A percentile compares a stretch with the other conserved stretches of the same genome.
Conservation (phyloP, 1,284 basidiomycete species). For the Papiliotrema laurentii region DNA sequence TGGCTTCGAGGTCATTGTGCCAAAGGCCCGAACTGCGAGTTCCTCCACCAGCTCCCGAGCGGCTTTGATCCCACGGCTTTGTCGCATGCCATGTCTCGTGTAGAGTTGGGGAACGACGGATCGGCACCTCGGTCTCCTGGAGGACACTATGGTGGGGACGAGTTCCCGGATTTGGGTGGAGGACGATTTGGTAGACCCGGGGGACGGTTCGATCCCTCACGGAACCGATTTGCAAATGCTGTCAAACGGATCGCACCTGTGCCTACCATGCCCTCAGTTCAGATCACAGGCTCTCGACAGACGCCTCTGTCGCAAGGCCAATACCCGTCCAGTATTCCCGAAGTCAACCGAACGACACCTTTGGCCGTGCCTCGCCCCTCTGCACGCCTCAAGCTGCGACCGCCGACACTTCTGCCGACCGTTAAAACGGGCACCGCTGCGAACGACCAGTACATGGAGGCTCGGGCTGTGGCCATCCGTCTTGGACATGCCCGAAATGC, state of each 20-base stretch:
- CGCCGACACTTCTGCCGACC: constrained; percentile 80
- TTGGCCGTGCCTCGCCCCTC: constrained; percentile 66
- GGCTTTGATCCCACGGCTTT: constrained; percentile 48
- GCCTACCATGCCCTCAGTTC: constrained; percentile 17
- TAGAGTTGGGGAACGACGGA: constrained; percentile 56
- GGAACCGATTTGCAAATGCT: constrained; percentile 69
- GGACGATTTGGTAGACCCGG: constrained; percentile 39
- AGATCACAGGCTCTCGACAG: constrained; percentile 30
- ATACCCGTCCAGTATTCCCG: constrained; percentile 43
- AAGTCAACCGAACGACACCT: constrained; percentile 45
- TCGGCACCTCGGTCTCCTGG: constrained; percentile 33
- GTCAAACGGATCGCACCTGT: constrained; percentile 41
- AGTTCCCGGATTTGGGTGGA: constrained; percentile 69
- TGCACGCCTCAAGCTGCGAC: constrained; percentile 71
- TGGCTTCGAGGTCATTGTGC: constrained; percentile 96
- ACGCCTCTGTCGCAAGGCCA: constrained; percentile 17
- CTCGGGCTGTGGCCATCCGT: constrained; percentile 78
- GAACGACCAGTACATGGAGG: constrained; percentile 77
- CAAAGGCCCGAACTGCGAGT: constrained; percentile 73
- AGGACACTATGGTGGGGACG: constrained; percentile 56
- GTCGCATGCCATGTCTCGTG: constrained; percentile 64
- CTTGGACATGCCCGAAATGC: constrained; percentile 90
- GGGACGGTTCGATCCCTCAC: constrained; percentile 61
- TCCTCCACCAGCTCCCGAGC: constrained; percentile 78
- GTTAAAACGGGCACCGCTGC: constrained; percentile 74